These are phyloP conservation scores for Powellomyces hirtus DNA, from an alignment of 192 early-diverging fungal genomes.

Conservation along the genomic window DNA sequence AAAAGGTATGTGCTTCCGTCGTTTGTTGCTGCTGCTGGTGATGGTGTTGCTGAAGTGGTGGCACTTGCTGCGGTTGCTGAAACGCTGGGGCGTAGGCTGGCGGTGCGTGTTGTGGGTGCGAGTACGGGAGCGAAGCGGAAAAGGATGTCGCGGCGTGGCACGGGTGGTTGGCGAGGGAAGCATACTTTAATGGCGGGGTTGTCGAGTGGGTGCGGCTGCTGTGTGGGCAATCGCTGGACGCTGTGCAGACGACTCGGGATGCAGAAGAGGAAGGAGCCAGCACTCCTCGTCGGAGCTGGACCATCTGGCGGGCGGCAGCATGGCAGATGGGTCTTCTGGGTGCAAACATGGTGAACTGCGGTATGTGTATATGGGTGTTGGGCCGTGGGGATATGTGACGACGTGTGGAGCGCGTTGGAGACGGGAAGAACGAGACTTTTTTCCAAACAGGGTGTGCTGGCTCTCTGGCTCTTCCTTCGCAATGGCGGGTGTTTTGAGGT, in stretches of 20 bases:
- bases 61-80: neutral
- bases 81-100: neutral
- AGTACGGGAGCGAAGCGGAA: conserved; percentile 1
- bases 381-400: too few species aligned
- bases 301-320: too few species aligned
- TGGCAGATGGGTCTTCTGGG: too few species aligned
- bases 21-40: neutral
- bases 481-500: too few species aligned
- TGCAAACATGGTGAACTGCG: too few species aligned
- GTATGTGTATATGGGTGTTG: too few species aligned
- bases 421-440: too few species aligned
- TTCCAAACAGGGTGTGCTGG: too few species aligned
- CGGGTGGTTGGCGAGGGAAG: conserved; percentile 6
- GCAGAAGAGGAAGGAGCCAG: too few species aligned
- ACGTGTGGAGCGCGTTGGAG: too few species aligned
- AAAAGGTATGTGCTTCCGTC: conserved; percentile 27
- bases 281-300: too few species aligned
- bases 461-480: too few species aligned
- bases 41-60: neutral
- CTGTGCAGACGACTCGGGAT: conserved; percentile 4
- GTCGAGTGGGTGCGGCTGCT: conserved; percentile 7
- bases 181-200: neutral
- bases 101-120: neutral
- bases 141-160: neutral
- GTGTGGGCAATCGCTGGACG: neutral